Percentiles rank a stretch among this genome's conserved stretches.
Evolutionary conservation across 2,329 filamentous ascomycete genomes (phyloP).

Genomic region (Didymella sp.): DNA sequence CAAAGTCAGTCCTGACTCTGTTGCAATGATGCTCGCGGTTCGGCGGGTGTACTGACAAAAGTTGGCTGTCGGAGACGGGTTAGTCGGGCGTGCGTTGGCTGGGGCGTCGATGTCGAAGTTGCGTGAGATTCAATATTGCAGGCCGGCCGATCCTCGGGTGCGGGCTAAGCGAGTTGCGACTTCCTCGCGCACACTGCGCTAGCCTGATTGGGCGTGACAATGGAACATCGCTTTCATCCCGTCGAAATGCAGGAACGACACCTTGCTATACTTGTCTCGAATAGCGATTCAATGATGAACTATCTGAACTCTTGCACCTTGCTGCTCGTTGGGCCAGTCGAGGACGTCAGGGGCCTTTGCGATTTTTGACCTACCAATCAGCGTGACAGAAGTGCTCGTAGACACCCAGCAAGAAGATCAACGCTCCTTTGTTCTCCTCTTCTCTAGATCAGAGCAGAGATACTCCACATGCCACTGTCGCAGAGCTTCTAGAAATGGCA

Average conservation of each 20-base stretch:
- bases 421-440: background rate
- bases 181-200: slow-evolving; percentile 1
- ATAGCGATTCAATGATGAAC: background rate
- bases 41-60: slow-evolving; percentile 29
- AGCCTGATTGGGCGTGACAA: background rate
- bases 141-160: slow-evolving; percentile 33
- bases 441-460: no score
- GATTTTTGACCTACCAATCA: no score
- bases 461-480: no score
- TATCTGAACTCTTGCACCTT: no score
- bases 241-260: background rate
- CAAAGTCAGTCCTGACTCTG: slow-evolving; percentile 22
- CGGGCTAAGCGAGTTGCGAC: slow-evolving; percentile 32
- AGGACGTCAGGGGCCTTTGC: no score
- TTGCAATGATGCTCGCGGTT: background rate
- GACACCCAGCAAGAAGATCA: no score
- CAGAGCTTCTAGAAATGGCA: no score
- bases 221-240: background rate
- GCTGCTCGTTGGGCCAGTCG: no score
- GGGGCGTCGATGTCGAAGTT: slow-evolving; percentile 34
- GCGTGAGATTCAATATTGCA: slow-evolving; percentile 35
- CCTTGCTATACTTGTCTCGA: background rate
- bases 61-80: slow-evolving; percentile 35
- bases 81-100: slow-evolving; percentile 36
- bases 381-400: no score